Evolutionary conservation across 495 filamentous ascomycete genomes (phyloP).

Genomic region (Penicillium longicatenatum): DNA sequence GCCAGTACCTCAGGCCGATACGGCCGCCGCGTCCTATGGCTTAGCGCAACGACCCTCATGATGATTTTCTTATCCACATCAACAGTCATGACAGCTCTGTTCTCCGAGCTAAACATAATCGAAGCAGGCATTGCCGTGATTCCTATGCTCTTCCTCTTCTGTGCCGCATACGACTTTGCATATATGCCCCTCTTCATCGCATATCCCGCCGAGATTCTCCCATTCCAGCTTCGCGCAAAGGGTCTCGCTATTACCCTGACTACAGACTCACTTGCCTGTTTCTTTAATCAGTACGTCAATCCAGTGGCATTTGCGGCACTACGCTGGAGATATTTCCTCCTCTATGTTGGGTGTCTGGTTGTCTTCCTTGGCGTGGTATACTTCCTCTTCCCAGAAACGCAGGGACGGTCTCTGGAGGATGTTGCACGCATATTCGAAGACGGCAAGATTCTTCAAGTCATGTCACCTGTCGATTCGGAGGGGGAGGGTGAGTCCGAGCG

Average conservation of each 20-base stretch:
- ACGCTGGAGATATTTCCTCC: constrained; percentile 60
- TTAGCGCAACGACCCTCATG: constrained; percentile 59
- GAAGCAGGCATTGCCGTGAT: constrained; percentile 56
- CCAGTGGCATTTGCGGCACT: constrained; percentile 53
- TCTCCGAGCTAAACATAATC: constrained; percentile 44
- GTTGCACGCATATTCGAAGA: constrained; percentile 10
- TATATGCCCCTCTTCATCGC: constrained; percentile 64
- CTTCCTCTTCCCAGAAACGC: constrained; percentile 69
- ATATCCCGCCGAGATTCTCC: constrained; percentile 66
- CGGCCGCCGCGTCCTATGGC: constrained; percentile 58
- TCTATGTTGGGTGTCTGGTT: constrained; percentile 56
- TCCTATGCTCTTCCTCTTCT: constrained; percentile 63
- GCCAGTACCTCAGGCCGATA: constrained; percentile 58
- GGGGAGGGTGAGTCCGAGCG: neutral
- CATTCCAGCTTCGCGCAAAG: constrained; percentile 69
- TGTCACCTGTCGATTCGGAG: neutral
- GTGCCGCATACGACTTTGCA: constrained; percentile 57
- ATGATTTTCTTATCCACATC: constrained; percentile 56
- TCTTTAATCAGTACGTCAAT: constrained; percentile 61
- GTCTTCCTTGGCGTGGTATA: constrained; percentile 63
- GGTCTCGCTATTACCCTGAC: constrained; percentile 67
- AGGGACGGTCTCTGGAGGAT: constrained; percentile 28
- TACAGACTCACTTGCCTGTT: constrained; percentile 59
- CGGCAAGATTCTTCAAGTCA: neutral
- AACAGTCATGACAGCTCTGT: constrained; percentile 55